Evolutionary conservation across 192 early-diverging fungal genomes (phyloP), one percentile per base, ranked within the genome.

Genomic region (Podila epigama): DNA sequence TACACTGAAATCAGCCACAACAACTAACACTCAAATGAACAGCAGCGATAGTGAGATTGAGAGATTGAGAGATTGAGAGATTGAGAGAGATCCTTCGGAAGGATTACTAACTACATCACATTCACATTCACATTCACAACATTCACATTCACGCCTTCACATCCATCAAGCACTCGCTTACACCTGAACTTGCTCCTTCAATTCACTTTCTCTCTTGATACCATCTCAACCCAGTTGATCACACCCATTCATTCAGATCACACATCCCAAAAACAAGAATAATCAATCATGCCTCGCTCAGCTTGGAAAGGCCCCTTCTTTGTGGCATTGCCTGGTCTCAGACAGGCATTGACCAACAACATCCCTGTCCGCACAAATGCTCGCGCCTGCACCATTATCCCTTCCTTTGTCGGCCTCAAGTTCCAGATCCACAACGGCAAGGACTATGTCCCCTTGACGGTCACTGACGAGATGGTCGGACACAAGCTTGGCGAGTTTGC

Each of bases 371-470:
- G 89, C 60, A 94, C 92, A 1, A 81, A 75, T 82, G 93, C 91
- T 18, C 91, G 96, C 41, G 81, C 91, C 34, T 90, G 91, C 77
- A 97, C 95, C 11, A 96, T 98, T 73, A 83, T 96, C 68, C 94
- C 96, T n/a, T 81, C 89, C 55, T 92, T 93, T 80, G 90, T 98
- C 54, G 94, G 94, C 35, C 85, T 90, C 35, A 91, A 89, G 80
- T 96, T 98, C 81, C 73, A 91, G 69, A 91, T 98, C 22, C 95
- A 98, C 83, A 98, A 97, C 81, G 96, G 96, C 65, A 97, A 96
- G 52, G 83, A 88, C 53, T 97, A 95, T 82, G 42, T 92, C 16
- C 93, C 95, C 7, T 88, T 98, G 25, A 75, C 84, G 11, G 85
- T 98, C 28, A 93, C 88, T 5, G 95, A 97, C 83, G 91, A 94